Conservation (phyloP, 768 basidiomycete genomes). For the Auriscalpium orientale region DNA sequence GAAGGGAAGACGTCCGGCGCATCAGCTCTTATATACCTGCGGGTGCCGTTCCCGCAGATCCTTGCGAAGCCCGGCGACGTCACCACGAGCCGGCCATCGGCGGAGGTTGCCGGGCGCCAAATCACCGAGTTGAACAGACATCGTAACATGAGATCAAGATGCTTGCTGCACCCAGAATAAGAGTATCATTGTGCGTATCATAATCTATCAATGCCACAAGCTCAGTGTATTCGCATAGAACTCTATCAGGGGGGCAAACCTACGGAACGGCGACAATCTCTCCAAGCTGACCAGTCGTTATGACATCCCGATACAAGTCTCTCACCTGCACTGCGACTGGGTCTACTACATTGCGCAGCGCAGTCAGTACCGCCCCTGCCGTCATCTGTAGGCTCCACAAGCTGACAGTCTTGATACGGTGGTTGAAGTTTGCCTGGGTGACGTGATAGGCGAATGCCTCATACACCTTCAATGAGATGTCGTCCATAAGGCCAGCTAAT, state of each 20-base stretch:
- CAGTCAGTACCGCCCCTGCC: slow-evolving; percentile 74
- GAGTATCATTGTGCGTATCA: too few species aligned
- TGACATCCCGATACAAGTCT: slow-evolving; percentile 20
- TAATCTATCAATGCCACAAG: too few species aligned
- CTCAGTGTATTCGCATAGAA: too few species aligned
- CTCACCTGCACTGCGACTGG: slow-evolving; percentile 37
- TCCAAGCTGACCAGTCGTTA: background rate
- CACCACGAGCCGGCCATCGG: too few species aligned
- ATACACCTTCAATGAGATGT: slow-evolving; percentile 83
- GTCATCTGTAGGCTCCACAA: slow-evolving; percentile 95
- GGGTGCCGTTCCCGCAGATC: too few species aligned
- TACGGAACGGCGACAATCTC: background rate
- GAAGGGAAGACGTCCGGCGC: background rate
- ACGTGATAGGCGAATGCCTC: slow-evolving; percentile 95
- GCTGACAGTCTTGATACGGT: slow-evolving; percentile 83
- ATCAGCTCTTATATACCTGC: background rate
- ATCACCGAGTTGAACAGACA: too few species aligned
- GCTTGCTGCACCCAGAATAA: too few species aligned
- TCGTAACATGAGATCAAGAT: too few species aligned
- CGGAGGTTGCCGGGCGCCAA: too few species aligned
- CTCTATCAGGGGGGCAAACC: background rate
- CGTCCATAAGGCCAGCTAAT: slow-evolving; percentile 84
- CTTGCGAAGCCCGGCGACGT: too few species aligned
- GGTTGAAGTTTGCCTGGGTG: slow-evolving; percentile 80
- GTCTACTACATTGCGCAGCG: slow-evolving; percentile 70